Evolutionary conservation across 202 grass and related monocot species (phyloP).

Genomic region (Saccharum hybrid): DNA sequence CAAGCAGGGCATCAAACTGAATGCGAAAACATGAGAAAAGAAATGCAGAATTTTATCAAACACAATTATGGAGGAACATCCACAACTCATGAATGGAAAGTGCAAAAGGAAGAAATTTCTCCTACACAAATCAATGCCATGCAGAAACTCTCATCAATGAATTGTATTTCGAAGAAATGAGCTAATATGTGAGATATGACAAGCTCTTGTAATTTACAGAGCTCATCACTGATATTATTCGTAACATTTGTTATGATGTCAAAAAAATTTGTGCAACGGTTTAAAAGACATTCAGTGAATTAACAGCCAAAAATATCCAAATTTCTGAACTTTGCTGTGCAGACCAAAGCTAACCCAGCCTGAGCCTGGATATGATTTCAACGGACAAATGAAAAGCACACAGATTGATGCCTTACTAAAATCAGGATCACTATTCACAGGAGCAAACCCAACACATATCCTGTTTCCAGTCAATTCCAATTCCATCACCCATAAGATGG

Average conservation of each 20-base stretch:
- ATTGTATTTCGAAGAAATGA: conserved; percentile 13
- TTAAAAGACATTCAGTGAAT: background rate
- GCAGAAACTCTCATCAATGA: background rate
- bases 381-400: background rate
- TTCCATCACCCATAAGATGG: background rate
- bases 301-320: background rate
- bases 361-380: background rate
- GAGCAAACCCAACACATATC: background rate
- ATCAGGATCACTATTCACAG: background rate
- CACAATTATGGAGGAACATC: background rate
- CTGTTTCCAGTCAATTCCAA: background rate
- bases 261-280: background rate
- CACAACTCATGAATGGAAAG: background rate
- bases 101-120: background rate
- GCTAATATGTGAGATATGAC: conserved; percentile 16
- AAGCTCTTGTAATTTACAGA: background rate
- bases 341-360: background rate
- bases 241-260: background rate
- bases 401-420: background rate
- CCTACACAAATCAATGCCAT: background rate
- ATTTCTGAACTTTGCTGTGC: background rate
- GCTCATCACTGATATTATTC: background rate
- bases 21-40: background rate
- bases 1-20: background rate
- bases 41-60: background rate